Conservation (phyloP, 345 rosid genomes). For the Populus pruinosa region DNA sequence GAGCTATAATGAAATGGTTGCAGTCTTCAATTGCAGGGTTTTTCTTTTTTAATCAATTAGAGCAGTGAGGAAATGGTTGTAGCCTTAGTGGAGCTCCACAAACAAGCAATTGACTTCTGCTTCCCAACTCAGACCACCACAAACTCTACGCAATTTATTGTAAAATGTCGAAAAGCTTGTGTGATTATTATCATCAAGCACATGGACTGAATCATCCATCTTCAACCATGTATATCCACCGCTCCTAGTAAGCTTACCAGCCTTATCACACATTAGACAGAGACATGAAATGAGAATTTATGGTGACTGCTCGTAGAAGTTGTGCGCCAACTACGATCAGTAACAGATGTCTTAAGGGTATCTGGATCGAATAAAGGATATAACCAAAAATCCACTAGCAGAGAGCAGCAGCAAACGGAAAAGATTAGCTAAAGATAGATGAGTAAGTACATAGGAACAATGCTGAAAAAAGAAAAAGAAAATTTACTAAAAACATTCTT, state of each 20-base stretch:
- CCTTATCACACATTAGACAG: not conserved
- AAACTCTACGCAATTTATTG: no score
- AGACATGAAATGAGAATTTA: not conserved
- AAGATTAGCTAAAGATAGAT: not conserved
- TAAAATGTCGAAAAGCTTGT: no score
- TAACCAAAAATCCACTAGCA: no score
- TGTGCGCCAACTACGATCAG: not conserved
- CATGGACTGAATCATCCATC: no score
- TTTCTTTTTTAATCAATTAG: not conserved
- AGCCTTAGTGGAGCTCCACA: constrained; percentile 6
- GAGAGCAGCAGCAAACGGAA: no score
- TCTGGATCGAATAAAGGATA: not conserved
- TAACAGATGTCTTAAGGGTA: not conserved
- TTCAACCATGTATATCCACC: no score
- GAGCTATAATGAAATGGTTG: not conserved
- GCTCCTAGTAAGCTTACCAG: no score
- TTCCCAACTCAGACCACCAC: not conserved
- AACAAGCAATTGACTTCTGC: constrained; percentile 6
- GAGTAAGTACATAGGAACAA: not conserved
- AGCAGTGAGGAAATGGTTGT: not conserved
- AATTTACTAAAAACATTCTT: no score
- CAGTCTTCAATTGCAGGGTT: not conserved
- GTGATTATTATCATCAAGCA: no score
- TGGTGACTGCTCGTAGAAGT: not conserved
- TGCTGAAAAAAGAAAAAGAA: not conserved